phyloP scores from a whole-genome alignment of 352 stramenopile genomes.

The Pythium volutum region DNA sequence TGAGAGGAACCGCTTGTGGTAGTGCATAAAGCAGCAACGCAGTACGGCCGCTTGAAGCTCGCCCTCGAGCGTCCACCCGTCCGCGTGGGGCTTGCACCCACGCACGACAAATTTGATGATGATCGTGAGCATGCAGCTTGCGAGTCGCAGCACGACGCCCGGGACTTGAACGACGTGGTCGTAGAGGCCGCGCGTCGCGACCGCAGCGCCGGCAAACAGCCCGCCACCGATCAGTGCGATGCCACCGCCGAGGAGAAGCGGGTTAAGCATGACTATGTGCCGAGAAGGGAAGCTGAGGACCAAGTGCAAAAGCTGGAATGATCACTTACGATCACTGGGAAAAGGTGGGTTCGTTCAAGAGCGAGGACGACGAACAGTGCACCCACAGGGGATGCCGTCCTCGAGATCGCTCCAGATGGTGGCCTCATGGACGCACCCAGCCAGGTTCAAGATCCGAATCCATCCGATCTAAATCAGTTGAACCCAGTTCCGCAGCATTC shows the following conservation, averaged over 20 bases:
- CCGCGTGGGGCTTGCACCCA: constrained; percentile 13
- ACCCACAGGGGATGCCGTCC: too few species aligned
- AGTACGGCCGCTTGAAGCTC: constrained; percentile 12
- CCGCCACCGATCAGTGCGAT: background rate
- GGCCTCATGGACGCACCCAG: too few species aligned
- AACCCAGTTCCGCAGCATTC: too few species aligned
- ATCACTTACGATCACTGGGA: too few species aligned
- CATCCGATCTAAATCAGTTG: too few species aligned
- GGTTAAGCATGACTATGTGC: background rate
- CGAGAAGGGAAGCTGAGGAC: too few species aligned
- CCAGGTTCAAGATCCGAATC: too few species aligned
- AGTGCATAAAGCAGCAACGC: background rate
- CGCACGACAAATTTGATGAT: constrained; percentile 17
- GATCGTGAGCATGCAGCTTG: constrained; percentile 1
- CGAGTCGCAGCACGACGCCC: constrained; percentile 10
- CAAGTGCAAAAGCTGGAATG: too few species aligned
- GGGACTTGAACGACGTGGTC: constrained; percentile 15
- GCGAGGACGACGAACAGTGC: too few species aligned
- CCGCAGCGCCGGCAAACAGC: background rate
- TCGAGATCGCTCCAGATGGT: too few species aligned
- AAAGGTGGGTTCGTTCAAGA: too few species aligned
- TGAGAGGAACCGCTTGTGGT: background rate
- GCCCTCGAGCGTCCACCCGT: constrained; percentile 20
- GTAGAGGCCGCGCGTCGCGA: constrained; percentile 13
- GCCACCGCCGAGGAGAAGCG: background rate